Base-by-base conservation (phyloP, 768 basidiomycete genomes). In the Lactifluus pinguis region DNA sequence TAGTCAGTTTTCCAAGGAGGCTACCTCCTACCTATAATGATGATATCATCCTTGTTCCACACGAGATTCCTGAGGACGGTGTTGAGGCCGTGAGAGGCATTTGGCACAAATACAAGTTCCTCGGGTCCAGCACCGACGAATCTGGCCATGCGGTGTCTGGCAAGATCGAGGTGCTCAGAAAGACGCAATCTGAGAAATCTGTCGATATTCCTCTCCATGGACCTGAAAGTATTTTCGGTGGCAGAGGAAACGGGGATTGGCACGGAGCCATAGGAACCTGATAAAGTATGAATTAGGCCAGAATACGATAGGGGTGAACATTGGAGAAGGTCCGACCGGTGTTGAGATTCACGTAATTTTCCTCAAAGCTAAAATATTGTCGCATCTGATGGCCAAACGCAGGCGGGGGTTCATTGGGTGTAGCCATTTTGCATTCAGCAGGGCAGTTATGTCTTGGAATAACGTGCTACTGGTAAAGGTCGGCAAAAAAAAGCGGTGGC, bases 31-130 rank as follows among this genome's bases (percentile, higher is more conserved):
- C 86, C 81, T 14, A 72, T 75, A 49, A 91, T 72, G 55, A 93
- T 76, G 9, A 87, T 72, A 70, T 93, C 90, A 0, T 80, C 83
- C 52, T 80, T 69, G 41, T 79, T 74, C 87, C 86, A 90, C 41
- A 79, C 74, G 34, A 93, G 75, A 60, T 89, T 89, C 50, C 78
- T 73, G 36, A 89, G 69, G 53, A 92, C 74, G 10, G 83, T 87
- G 65, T 84, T 83, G 38, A 92, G 65, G 3, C 82, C 87, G 63
- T 80, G 77, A 0, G 84, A 84, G 0, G 86, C 79, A 65, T 88
- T 89, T 0, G 78, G 71, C 0, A 85, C 79, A 29, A 80, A 65
- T 15, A 86, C 82, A n/a, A 80, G 74, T 67, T 87, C 86, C 49
- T 85, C 79, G 0, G 78, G 67, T 0, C 78, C 76, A 19, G 79